These are phyloP conservation scores for Cyanodermella asteris DNA, from an alignment of 2,329 filamentous ascomycete genomes.

Conservation along the genomic window DNA sequence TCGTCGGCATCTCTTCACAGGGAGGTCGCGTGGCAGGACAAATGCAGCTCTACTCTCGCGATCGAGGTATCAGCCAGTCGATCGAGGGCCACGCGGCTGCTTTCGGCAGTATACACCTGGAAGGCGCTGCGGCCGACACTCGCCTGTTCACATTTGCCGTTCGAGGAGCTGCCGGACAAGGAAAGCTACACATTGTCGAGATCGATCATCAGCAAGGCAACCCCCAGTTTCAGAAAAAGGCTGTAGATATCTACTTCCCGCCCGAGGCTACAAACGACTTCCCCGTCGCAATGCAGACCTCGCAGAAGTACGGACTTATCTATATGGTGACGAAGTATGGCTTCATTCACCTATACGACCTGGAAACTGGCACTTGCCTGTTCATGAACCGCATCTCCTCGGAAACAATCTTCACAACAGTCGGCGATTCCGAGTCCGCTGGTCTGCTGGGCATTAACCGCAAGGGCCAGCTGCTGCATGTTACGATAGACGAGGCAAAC, in stretches of 20 bases:
- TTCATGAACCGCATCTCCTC: slow-evolving; percentile 99
- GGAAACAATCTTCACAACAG: slow-evolving; percentile 95
- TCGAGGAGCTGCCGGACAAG: slow-evolving; percentile 60
- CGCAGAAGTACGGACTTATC: slow-evolving; percentile 86
- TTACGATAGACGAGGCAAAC: slow-evolving; percentile 76
- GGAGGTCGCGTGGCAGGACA: slow-evolving; percentile 83
- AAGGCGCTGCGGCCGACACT: slow-evolving; percentile 73
- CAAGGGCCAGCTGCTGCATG: slow-evolving; percentile 88
- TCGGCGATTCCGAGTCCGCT: slow-evolving; percentile 58
- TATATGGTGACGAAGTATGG: slow-evolving; percentile 98
- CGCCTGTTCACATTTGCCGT: slow-evolving; percentile 96
- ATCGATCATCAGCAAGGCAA: slow-evolving; percentile 85
- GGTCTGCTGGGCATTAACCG: slow-evolving; percentile 92
- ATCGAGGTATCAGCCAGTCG: slow-evolving; percentile 88
- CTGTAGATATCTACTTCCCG: slow-evolving; percentile 94
- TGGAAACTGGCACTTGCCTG: slow-evolving; percentile 85
- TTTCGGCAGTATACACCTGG: slow-evolving; percentile 73
- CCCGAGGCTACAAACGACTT: slow-evolving; percentile 91
- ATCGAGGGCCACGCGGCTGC: slow-evolving; percentile 94
- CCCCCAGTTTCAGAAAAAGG: slow-evolving; percentile 80
- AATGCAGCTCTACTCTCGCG: slow-evolving; percentile 93
- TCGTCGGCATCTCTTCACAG: slow-evolving; percentile 87
- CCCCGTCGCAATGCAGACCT: slow-evolving; percentile 93
- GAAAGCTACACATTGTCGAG: slow-evolving; percentile 93
- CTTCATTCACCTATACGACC: slow-evolving; percentile 95